Evolutionary conservation across 2,329 filamentous ascomycete species (phyloP).

Genomic region (Colletotrichum australisinense): DNA sequence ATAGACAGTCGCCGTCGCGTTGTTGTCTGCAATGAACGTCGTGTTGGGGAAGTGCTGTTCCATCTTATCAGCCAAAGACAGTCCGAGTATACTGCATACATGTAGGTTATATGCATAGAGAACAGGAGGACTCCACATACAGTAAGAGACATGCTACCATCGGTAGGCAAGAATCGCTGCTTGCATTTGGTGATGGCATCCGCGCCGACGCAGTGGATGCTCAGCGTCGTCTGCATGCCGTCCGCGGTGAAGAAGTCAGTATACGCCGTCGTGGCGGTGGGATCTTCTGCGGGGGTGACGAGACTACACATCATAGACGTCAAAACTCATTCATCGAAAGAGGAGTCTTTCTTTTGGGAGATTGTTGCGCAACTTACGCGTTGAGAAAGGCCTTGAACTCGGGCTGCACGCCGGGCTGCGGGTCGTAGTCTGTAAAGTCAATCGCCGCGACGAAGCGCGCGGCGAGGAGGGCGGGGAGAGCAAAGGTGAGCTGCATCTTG

Average conservation of each 20-base stretch:
- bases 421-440: slow-evolving; percentile 20
- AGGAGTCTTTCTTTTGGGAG: no score
- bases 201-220: slow-evolving; percentile 29
- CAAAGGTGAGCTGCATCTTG: neutral
- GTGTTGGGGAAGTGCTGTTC: slow-evolving; percentile 29
- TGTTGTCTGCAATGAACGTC: slow-evolving; percentile 18
- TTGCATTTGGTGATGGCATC: slow-evolving; percentile 27
- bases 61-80: neutral
- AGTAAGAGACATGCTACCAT: slow-evolving; percentile 28
- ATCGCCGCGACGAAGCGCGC: slow-evolving; percentile 9
- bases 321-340: neutral
- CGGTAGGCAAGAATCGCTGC: slow-evolving; percentile 19
- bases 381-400: slow-evolving; percentile 21
- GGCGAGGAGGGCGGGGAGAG: neutral
- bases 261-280: slow-evolving; percentile 28
- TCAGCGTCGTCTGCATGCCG: slow-evolving; percentile 32
- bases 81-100: no score
- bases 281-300: slow-evolving; percentile 24
- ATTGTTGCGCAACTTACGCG: neutral
- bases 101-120: no score
- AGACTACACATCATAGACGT: neutral
- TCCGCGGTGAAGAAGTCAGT: slow-evolving; percentile 29
- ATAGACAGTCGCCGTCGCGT: slow-evolving; percentile 22
- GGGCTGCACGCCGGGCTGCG: slow-evolving; percentile 16
- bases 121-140: neutral